Percentiles rank a stretch among this genome's conserved stretches.
Evolutionary conservation across 129 eudicot genomes (phyloP).

Genomic region (Rutidosis leptorrhynchoides): DNA sequence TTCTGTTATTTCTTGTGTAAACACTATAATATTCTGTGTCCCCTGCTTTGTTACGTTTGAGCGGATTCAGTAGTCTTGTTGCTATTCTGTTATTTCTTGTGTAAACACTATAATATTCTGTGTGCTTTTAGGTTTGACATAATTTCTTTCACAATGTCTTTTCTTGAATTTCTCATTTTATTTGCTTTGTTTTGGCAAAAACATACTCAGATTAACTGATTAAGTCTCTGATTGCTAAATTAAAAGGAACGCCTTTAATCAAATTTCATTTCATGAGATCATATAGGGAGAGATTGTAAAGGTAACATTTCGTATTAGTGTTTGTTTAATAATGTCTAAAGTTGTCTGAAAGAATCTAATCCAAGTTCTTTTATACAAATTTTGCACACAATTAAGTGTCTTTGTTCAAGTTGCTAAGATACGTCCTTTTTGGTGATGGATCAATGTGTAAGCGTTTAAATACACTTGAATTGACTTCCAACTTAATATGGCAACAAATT

Average conservation of each 20-base stretch:
- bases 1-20: conserved; percentile 6
- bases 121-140: conserved; percentile 8
- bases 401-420: conserved; percentile 8
- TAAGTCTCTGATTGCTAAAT: conserved; percentile 85
- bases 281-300: conserved; percentile 84
- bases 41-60: too few species aligned
- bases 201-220: conserved; percentile 92
- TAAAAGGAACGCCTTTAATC: conserved; percentile 85
- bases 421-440: conserved; percentile 70
- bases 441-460: conserved; percentile 29
- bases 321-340: conserved; percentile 5
- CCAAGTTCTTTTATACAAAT: not conserved
- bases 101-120: not conserved
- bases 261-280: conserved; percentile 97
- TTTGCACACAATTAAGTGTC: not conserved
- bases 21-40: not conserved
- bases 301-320: conserved; percentile 40
- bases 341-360: not conserved
- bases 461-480: not conserved
- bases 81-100: conserved; percentile 8
- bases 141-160: not conserved
- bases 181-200: conserved; percentile 71
- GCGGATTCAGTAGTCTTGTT: too few species aligned
- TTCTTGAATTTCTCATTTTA: conserved; percentile 38
- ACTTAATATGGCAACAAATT: not conserved